Base-by-base conservation (phyloP, 495 filamentous ascomycete genomes). In the Cladorrhinum samala region DNA sequence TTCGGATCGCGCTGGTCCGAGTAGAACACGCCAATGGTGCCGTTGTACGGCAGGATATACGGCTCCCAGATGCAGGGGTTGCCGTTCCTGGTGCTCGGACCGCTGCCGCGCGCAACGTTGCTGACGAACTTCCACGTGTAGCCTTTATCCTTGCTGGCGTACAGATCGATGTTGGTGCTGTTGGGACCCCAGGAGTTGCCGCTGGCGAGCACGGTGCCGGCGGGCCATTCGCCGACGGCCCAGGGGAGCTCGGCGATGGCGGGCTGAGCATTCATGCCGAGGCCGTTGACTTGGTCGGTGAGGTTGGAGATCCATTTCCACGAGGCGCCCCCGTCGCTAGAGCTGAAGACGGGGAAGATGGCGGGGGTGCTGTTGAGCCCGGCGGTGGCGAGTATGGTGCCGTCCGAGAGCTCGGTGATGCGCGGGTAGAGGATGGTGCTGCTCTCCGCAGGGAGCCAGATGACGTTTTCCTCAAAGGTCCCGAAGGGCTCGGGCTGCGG, bases 21-120 rank as follows among this genome's bases (percentile, higher is more conserved):
- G 65, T 87, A 89, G 63, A 82, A 89, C 64, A 73, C 72, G 40
- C 86, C 73, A 23, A 87, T 63, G 52, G 82, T 72, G 30, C 75
- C 71, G 30, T 85, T 69, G 62, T 81, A 63, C 2, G 23, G 60
- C 69, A 87, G 62, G 16, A 88, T 60, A 57, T 82, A 85, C 0
- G 85, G 85, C 64, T 89, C 85, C 85, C 85, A 88, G 9, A 88
- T 76, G 1, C 83, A 81, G 0, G 83, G 83, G 42, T 77, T 49
- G 3, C 83, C 84, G 60, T 87, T 86, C 45, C 75, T 68, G 0
- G 86, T 83, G 24, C 68, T 59, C 0, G 83, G 83, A 38, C 73
- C 70, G 14, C 84, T 84, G 6, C 84, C 86, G 5, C 68, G 61
- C 2, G 83, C 83, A 24, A 87, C 80, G 54, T 80, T 74, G 46